Percentiles rank a stretch among this genome's conserved stretches.
Evolutionary conservation across 2,329 filamentous ascomycete genomes (phyloP).

Genomic region (Colletotrichum cordylinicola): DNA sequence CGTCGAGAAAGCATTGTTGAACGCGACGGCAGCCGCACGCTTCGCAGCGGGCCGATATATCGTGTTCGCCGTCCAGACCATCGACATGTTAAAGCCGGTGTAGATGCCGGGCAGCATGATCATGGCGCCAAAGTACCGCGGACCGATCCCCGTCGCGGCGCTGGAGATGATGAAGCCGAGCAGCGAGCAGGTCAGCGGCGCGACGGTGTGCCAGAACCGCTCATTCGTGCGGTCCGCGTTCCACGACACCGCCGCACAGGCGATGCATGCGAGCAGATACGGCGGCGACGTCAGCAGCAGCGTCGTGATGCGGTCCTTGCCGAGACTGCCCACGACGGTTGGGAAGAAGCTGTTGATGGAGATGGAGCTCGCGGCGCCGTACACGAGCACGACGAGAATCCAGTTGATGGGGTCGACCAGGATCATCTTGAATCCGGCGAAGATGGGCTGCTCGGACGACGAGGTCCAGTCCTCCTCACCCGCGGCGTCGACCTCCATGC

Average conservation of each 20-base stretch:
- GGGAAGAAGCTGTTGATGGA: constrained; percentile 29
- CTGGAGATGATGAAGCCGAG: constrained; percentile 18
- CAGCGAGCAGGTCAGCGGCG: constrained; percentile 8
- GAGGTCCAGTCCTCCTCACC: constrained; percentile 27
- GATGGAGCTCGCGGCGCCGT: constrained; percentile 24
- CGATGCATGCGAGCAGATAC: constrained; percentile 43
- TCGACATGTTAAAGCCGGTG: constrained; percentile 28
- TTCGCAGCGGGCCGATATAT: constrained; percentile 26
- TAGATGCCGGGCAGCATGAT: constrained; percentile 29
- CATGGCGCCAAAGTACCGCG: constrained; percentile 24
- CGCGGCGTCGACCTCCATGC: constrained; percentile 24
- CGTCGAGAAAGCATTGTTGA: constrained; percentile 28
- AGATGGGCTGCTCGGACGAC: constrained; percentile 17
- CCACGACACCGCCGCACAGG: constrained; percentile 24
- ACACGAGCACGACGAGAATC: constrained; percentile 24
- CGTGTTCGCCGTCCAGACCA: constrained; percentile 28
- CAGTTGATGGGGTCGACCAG: constrained; percentile 26
- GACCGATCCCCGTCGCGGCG: background rate
- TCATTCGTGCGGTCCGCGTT: constrained; percentile 15
- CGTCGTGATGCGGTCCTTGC: constrained; percentile 38
- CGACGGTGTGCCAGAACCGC: constrained; percentile 19
- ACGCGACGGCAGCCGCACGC: constrained; percentile 24
- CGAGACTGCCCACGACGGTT: constrained; percentile 19
- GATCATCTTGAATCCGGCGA: constrained; percentile 25
- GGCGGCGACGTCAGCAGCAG: constrained; percentile 50